Evolutionary conservation across 768 basidiomycete genomes (phyloP).

Genomic region (Baorangia bicolor): DNA sequence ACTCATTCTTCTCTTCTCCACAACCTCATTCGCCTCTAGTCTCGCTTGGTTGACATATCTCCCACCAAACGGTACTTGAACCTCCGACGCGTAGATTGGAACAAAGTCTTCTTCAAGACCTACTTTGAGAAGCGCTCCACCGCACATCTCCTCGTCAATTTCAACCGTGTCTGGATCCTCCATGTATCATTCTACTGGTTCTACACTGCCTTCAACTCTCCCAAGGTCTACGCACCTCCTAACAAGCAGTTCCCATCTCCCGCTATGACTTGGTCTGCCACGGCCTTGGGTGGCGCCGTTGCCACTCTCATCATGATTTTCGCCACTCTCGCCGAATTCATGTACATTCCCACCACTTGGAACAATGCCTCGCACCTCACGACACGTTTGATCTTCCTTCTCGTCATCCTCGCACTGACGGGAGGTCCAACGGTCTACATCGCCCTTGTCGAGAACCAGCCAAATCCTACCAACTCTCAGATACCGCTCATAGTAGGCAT

Average conservation of each 20-base stretch:
- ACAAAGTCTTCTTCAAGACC: conserved; percentile 96
- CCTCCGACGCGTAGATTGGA: conserved; percentile 92
- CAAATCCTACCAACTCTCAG: conserved; percentile 46
- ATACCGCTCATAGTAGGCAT: conserved; percentile 90
- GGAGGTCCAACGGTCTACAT: conserved; percentile 94
- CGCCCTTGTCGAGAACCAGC: conserved; percentile 72
- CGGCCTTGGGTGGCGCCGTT: conserved; percentile 94
- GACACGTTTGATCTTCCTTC: conserved; percentile 87
- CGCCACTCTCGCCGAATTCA: conserved; percentile 92
- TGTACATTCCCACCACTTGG: conserved; percentile 98
- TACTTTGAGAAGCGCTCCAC: conserved; percentile 95
- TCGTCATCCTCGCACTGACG: conserved; percentile 90
- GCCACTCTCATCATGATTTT: conserved; percentile 91
- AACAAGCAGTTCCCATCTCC: conserved; percentile 67
- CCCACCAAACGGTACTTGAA: conserved; percentile 93
- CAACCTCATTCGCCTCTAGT: conserved; percentile 43
- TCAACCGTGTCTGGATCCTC: conserved; percentile 98
- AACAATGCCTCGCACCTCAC: conserved; percentile 97
- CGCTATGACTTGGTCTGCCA: conserved; percentile 93
- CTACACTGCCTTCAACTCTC: conserved; percentile 97
- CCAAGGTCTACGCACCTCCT: conserved; percentile 80
- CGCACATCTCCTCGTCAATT: conserved; percentile 95
- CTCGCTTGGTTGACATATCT: conserved; percentile 86
- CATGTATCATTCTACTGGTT: conserved; percentile 95
- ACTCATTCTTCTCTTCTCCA: not conserved